Percentiles rank a stretch among this genome's conserved stretches.
Evolutionary conservation across 2,329 filamentous ascomycete species (phyloP).

Genomic region (Sclerotinia trifoliorum): DNA sequence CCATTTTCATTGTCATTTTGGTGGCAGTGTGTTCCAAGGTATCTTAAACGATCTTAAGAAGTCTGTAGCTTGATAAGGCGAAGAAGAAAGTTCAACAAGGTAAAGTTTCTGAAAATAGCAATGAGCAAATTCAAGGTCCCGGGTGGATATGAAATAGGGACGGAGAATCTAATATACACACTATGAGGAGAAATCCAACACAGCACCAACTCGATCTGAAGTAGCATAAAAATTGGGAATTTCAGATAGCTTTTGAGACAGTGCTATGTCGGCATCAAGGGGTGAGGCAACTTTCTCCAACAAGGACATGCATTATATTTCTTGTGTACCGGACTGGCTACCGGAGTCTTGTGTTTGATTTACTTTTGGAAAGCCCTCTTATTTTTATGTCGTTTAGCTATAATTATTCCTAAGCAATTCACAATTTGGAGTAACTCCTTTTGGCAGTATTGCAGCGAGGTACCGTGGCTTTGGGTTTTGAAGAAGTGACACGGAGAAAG

Average conservation of each 20-base stretch:
- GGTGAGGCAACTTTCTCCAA: conserved; percentile 12
- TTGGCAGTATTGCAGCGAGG: conserved; percentile 9
- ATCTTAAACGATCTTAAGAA: not conserved
- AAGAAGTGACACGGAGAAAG: conserved; percentile 5
- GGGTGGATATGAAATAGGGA: not conserved
- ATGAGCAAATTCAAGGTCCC: not conserved
- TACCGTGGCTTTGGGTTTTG: conserved; percentile 14
- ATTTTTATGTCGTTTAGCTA: conserved; percentile 4
- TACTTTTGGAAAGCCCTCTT: not conserved
- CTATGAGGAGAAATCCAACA: conserved; percentile 14
- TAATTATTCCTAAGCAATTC: conserved; percentile 11
- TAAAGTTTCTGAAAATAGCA: not conserved
- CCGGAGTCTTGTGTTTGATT: conserved; percentile 10
- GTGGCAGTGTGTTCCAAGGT: not conserved
- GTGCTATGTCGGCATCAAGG: conserved; percentile 17
- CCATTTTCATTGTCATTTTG: not conserved
- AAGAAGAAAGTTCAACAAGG: not conserved
- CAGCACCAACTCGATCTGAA: conserved; percentile 9
- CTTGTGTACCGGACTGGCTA: conserved; percentile 5
- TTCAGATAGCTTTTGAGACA: conserved; percentile 10
- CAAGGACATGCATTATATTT: conserved; percentile 23
- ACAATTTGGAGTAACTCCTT: conserved; percentile 7
- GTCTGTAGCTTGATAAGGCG: not conserved
- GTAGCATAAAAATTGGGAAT: conserved; percentile 12
- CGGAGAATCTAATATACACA: conserved; percentile 7